Percentiles rank a stretch among this genome's conserved stretches.
Evolutionary conservation across 179 eudicot species (phyloP).

Genomic region (Heliamphora pulchella): DNA sequence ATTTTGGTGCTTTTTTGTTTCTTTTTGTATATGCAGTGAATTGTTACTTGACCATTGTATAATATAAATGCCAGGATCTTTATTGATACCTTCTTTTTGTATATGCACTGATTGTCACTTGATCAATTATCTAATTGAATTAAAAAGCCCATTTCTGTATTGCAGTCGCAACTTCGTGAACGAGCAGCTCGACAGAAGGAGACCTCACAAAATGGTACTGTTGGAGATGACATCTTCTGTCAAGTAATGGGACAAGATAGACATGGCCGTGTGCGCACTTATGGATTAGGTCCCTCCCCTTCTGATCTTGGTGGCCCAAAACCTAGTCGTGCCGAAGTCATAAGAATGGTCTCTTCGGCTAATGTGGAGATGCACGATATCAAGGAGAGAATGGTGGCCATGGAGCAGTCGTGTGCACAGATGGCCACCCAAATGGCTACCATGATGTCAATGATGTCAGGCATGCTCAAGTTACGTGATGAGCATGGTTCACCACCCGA

Average conservation of each 20-base stretch:
- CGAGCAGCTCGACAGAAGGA: constrained; percentile 17
- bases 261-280: constrained; percentile 17
- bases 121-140: too few relatives aligned
- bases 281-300: constrained; percentile 21
- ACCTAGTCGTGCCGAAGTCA: constrained; percentile 23
- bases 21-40: background rate
- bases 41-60: too few relatives aligned
- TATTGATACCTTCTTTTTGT: too few relatives aligned
- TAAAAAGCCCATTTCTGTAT: background rate
- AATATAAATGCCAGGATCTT: too few relatives aligned
- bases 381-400: constrained; percentile 29
- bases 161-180: constrained; percentile 31
- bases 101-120: too few relatives aligned
- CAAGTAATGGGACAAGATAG: constrained; percentile 30
- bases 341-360: constrained; percentile 26
- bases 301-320: constrained; percentile 8
- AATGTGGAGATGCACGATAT: constrained; percentile 36
- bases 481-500: constrained; percentile 8
- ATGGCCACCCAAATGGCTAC: constrained; percentile 42
- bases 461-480: constrained; percentile 15
- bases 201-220: constrained; percentile 14
- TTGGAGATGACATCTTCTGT: constrained; percentile 21
- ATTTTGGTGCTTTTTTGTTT: background rate
- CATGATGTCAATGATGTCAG: constrained; percentile 37
- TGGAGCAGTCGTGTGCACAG: constrained; percentile 38